These are phyloP conservation scores for Lenwebbia sp. DNA, from an alignment of 345 rosid genomes.

Conservation along the genomic window DNA sequence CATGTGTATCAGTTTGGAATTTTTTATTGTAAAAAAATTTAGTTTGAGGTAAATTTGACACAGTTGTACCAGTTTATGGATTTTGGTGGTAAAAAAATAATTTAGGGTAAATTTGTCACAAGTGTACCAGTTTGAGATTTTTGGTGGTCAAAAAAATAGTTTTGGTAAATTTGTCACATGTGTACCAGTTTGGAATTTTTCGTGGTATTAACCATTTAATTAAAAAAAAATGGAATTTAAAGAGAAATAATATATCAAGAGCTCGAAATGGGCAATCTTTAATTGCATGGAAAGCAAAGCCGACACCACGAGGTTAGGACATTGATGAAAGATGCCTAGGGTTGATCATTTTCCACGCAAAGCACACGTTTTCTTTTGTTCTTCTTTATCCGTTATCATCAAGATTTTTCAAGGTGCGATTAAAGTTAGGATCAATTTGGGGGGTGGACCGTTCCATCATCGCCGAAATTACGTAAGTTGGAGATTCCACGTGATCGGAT, in stretches of 20 bases:
- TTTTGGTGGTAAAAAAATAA: too few relatives aligned
- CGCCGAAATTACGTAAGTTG: not conserved
- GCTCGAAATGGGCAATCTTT: not conserved
- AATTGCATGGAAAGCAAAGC: not conserved
- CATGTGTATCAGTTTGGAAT: too few relatives aligned
- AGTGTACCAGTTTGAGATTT: too few relatives aligned
- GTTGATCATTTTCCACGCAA: not conserved
- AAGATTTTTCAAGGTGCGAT: not conserved
- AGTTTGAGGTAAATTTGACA: too few relatives aligned
- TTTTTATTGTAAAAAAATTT: too few relatives aligned
- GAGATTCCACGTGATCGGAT: not conserved
- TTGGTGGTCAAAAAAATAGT: too few relatives aligned
- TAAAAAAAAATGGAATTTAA: not conserved
- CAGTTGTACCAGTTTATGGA: too few relatives aligned
- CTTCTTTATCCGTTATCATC: too few relatives aligned
- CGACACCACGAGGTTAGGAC: not conserved
- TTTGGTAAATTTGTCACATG: too few relatives aligned
- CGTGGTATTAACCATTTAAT: too few relatives aligned
- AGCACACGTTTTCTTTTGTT: not conserved
- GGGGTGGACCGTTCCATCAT: not conserved
- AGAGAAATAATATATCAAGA: not conserved
- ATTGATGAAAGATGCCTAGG: not conserved
- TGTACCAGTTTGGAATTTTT: too few relatives aligned
- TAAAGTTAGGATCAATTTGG: not conserved
- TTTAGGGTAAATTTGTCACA: too few relatives aligned